Percentiles rank a stretch among this genome's conserved stretches.
These are phyloP conservation scores for Trametes punicea DNA, from an alignment of 768 basidiomycete genomes.

Conservation along the genomic window DNA sequence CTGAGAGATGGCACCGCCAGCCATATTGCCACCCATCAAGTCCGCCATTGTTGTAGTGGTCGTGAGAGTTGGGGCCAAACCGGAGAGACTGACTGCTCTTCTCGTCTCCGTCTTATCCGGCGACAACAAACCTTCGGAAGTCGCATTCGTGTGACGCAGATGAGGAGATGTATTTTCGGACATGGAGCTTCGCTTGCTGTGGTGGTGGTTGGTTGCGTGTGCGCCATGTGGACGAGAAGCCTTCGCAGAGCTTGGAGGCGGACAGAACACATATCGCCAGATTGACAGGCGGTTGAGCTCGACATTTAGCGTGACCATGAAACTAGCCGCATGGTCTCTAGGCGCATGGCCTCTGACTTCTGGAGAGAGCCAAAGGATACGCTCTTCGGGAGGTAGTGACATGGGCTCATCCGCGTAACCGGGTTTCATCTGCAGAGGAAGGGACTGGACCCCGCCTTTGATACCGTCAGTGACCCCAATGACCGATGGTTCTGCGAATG, in stretches of 20 bases:
- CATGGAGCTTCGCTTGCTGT: constrained; percentile 23
- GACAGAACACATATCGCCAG: constrained; percentile 65
- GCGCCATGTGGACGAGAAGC: constrained; percentile 7
- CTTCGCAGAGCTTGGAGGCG: constrained; percentile 40
- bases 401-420: constrained; percentile 28
- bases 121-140: constrained; percentile 16
- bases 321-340: constrained; percentile 40
- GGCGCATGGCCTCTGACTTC: constrained; percentile 38
- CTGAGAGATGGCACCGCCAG: constrained; percentile 20
- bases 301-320: constrained; percentile 58
- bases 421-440: constrained; percentile 13
- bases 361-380: constrained; percentile 58
- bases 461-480: constrained; percentile 68
- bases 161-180: constrained; percentile 15
- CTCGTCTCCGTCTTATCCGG: constrained; percentile 19
- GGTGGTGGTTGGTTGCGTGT: constrained; percentile 14
- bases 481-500: constrained; percentile 70
- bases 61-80: constrained; percentile 52
- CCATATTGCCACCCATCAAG: constrained; percentile 19
- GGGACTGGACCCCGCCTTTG: constrained; percentile 40
- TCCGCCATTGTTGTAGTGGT: constrained; percentile 52
- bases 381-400: constrained; percentile 60
- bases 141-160: constrained; percentile 16
- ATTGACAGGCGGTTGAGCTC: constrained; percentile 53
- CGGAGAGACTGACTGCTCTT: constrained; percentile 46